phyloP scores from a whole-genome alignment of 352 stramenopile genomes.

The Pythium sp. region DNA sequence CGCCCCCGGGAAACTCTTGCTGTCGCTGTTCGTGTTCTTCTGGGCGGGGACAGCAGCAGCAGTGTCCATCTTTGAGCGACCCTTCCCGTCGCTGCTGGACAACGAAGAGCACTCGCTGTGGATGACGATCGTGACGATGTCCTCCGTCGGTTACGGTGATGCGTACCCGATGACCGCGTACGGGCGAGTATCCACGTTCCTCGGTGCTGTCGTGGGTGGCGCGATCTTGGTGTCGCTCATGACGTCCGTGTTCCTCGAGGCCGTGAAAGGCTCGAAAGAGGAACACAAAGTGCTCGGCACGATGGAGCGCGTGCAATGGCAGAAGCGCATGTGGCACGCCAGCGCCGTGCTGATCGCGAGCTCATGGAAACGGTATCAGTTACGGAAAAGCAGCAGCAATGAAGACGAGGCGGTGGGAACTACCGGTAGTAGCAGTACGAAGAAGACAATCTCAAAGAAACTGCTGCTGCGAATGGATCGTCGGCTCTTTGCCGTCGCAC shows the following conservation, averaged over 20 bases:
- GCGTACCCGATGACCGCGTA: slow-evolving; percentile 47
- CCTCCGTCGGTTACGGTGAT: slow-evolving; percentile 59
- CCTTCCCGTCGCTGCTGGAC: slow-evolving; percentile 54
- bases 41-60: slow-evolving; percentile 46
- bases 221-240: slow-evolving; percentile 58
- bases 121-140: slow-evolving; percentile 65
- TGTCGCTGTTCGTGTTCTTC: slow-evolving; percentile 42
- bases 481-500: slow-evolving; percentile 19
- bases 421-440: background rate
- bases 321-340: slow-evolving; percentile 28
- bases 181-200: slow-evolving; percentile 40
- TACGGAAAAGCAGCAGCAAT: background rate
- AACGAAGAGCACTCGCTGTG: slow-evolving; percentile 58
- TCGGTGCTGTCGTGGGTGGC: slow-evolving; percentile 51
- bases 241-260: slow-evolving; percentile 59
- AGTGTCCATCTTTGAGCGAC: slow-evolving; percentile 58
- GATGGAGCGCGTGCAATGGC: slow-evolving; percentile 42
- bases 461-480: background rate
- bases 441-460: background rate
- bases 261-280: slow-evolving; percentile 54
- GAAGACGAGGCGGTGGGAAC: background rate
- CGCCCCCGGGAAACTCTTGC: slow-evolving; percentile 32
- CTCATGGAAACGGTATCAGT: slow-evolving; percentile 30
- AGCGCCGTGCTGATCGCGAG: slow-evolving; percentile 34
- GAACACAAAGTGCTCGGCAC: slow-evolving; percentile 46